Percentiles rank a stretch among this genome's conserved stretches.
Evolutionary conservation across 139 green algal species (phyloP).

Genomic region (Chlamydomonas sp.): DNA sequence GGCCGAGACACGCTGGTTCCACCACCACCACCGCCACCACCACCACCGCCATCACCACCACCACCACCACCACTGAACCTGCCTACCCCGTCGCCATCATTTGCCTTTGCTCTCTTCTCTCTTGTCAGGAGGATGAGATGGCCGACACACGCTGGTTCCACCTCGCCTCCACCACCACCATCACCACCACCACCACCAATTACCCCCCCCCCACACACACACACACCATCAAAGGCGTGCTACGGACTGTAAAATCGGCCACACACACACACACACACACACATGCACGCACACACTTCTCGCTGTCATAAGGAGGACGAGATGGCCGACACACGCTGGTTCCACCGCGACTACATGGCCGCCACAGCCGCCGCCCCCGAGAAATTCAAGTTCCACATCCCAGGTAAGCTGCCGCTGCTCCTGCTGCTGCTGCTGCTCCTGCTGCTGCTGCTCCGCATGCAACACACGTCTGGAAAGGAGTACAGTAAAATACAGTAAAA

Average conservation of each 20-base stretch:
- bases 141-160: conserved; percentile 25
- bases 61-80: too few relatives aligned
- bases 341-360: conserved; percentile 26
- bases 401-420: background rate
- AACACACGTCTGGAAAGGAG: too few relatives aligned
- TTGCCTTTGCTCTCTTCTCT: background rate
- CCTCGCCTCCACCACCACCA: conserved; percentile 13
- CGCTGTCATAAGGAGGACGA: too few relatives aligned
- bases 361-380: background rate
- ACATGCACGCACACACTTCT: too few relatives aligned
- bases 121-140: conserved; percentile 20
- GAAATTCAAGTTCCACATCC: conserved; percentile 1
- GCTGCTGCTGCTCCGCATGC: background rate
- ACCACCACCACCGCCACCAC: too few relatives aligned
- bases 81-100: background rate
- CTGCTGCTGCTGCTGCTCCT: background rate
- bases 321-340: conserved; percentile 15
- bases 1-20: too few relatives aligned
- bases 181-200: background rate
- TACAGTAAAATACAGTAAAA: too few relatives aligned
- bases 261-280: too few relatives aligned
- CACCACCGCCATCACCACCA: too few relatives aligned
- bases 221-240: too few relatives aligned
- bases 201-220: too few relatives aligned
- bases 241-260: too few relatives aligned